These are phyloP conservation scores for Luvunga scandens DNA, from an alignment of 345 rosid genomes.

Conservation along the genomic window DNA sequence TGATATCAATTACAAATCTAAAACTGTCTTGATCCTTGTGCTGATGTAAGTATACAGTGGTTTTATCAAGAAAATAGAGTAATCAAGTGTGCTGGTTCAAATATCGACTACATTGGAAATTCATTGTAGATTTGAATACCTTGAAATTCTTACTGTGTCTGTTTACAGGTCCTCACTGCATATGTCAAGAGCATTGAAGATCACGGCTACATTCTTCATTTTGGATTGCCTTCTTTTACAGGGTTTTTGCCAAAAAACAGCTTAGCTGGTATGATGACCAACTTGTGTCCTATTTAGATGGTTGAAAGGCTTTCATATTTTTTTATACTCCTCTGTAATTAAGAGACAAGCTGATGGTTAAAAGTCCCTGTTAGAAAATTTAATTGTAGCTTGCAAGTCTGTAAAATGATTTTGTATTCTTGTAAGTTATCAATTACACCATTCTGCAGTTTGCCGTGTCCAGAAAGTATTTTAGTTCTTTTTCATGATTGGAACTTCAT, in stretches of 20 bases:
- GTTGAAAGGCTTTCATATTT: neutral
- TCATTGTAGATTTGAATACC: neutral
- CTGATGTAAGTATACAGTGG: neutral
- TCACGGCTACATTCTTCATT: slow-evolving; percentile 93
- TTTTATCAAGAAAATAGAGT: neutral
- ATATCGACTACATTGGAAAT: neutral
- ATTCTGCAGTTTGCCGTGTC: slow-evolving; percentile 2
- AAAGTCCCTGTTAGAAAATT: neutral
- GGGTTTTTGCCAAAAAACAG: slow-evolving; percentile 72
- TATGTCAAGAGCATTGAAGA: slow-evolving; percentile 89
- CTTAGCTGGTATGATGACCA: slow-evolving; percentile 40
- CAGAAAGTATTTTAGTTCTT: neutral
- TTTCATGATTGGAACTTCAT: neutral
- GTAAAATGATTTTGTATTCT: neutral
- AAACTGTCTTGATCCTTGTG: neutral
- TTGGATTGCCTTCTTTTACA: slow-evolving; percentile 71
- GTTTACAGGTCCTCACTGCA: slow-evolving; percentile 63
- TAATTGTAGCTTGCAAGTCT: neutral
- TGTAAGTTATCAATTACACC: neutral
- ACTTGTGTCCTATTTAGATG: neutral
- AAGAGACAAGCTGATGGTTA: neutral
- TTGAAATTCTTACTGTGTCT: slow-evolving; percentile 11
- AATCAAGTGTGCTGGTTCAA: neutral
- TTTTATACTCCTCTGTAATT: neutral
- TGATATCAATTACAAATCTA: neutral